Base-by-base conservation (phyloP, 768 basidiomycete species). In the Omphalotus guepiniiformis region DNA sequence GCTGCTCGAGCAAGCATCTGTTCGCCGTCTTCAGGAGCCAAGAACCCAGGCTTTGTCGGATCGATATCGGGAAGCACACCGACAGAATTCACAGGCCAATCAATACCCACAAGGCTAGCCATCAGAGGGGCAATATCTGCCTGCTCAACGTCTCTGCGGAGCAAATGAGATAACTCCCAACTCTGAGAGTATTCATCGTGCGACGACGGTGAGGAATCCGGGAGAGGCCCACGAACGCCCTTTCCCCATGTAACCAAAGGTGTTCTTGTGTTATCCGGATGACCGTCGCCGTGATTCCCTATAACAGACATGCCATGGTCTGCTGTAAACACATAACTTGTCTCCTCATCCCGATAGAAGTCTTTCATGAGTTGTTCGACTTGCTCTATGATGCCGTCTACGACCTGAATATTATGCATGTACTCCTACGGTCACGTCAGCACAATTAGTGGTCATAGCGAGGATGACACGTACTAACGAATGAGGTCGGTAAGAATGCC, bases 221-320 rank as follows among this genome's bases (percentile, higher is more conserved):
- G 75, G 0, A 84, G 53, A n/a, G 88, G 87, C 0, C 78, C 76
- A 11, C 88, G 79, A 30, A 92, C 65, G 5, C 89, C 89, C 28
- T 79, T 72, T 0, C 91, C 91, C 91, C 91, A 93, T 1, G 77
- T 81, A 18, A 93, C 72, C 5, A 91, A 72, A 15, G 91, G 91
- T 1, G 91, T 93, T 36, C 88, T 79, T 5, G 90, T 92, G 39
- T 46, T 46, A 37, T 46, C 44, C 11, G 44, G 35, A 86, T 88
- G 82, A 29, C 91, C 91, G 51, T 93, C 91, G 3, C 91, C 91
- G 49, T 93, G 91, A 58, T 92, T 93, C 11, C 91, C 91, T 45
- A 90, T 85, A 26, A 72, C 77, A 3, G 86, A 88, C 91, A 93
- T 93, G 7, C 91, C 91, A 58, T 93, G 91, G 61, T 93, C 91